Base-by-base conservation (phyloP, 108 stramenopile species). In the Aurantiochytrium sp. region DNA sequence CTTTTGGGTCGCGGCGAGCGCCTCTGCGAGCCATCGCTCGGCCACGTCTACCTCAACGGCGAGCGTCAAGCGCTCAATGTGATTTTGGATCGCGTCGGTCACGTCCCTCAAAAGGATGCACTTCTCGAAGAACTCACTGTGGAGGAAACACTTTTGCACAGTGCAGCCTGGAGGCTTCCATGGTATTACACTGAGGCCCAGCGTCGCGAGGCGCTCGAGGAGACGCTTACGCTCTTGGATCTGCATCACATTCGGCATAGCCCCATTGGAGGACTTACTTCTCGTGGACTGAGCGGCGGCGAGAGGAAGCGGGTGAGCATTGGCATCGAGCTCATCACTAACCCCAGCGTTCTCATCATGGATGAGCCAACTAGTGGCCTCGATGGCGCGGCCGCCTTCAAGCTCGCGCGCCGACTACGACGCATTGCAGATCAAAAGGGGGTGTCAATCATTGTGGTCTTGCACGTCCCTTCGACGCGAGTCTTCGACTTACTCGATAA, bases 291-390 rank as follows among this genome's bases (percentile, higher is more conserved):
- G n/a, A 92, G 90, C 47, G 96, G 96, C 51, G 96, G 96, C 43
- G 96, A 97, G 89, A 94, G 91, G 92, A 96, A 96, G 90, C 93
- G 96, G 23, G 93, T 95, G 44, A 95, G 95, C 88, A 95, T 97
- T 88, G 95, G 95, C 35, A 94, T 93, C 45, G 95, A 95, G 53
- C 87, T 95, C 19, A 87, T 96, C 16, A 96, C 95, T 4, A 91
- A 96, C 76, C 96, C 96, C 19, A 60, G 73, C 12, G 90, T 95
- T 28, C 58, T 96, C 5, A 42, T 97, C 25, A 87, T 97, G 51
- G 96, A 97, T 90, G 96, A 97, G 87, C 96, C 96, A 1, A 96
- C 96, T 4, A 92, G 91, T 60, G 96, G 96, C n/a, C 87, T 96
- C 5, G 96, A 97, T 60, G 92, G 93, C 5, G 95, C 94, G 5